Conservation (phyloP, 2,329 filamentous ascomycete genomes). For the Neocatenulostroma microsporum region DNA sequence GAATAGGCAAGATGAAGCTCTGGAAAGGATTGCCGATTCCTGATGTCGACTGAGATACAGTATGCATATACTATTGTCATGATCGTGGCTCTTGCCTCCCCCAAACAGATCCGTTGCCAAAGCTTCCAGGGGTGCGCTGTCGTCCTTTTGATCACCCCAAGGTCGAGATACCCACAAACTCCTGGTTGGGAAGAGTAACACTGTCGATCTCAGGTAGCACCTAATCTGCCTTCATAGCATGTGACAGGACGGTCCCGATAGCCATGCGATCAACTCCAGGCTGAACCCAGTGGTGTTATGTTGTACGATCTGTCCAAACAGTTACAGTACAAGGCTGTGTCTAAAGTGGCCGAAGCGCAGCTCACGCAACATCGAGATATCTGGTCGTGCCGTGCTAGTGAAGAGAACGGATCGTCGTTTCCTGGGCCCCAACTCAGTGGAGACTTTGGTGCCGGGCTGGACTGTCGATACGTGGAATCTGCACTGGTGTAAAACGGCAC, state of each 20-base stretch:
- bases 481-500: no score
- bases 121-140: no score
- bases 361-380: constrained; percentile 2
- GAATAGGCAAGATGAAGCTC: constrained; percentile 63
- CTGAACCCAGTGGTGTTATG: neutral
- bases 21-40: constrained; percentile 70
- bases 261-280: no score
- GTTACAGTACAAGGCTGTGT: neutral
- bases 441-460: neutral
- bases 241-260: no score
- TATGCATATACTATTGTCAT: no score
- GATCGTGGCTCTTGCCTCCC: neutral
- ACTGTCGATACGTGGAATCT: no score
- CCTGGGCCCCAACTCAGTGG: constrained; percentile 1
- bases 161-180: no score
- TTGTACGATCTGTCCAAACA: neutral
- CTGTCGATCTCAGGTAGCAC: no score
- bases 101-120: neutral
- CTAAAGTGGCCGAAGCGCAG: constrained; percentile 1
- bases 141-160: no score
- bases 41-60: constrained; percentile 49
- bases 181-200: no score
- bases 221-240: no score
- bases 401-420: neutral
- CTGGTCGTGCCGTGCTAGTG: neutral